Percentiles rank a stretch among this genome's conserved stretches.
phyloP scores from a whole-genome alignment of 2,329 filamentous ascomycete genomes.

The Alternaria postmessia region DNA sequence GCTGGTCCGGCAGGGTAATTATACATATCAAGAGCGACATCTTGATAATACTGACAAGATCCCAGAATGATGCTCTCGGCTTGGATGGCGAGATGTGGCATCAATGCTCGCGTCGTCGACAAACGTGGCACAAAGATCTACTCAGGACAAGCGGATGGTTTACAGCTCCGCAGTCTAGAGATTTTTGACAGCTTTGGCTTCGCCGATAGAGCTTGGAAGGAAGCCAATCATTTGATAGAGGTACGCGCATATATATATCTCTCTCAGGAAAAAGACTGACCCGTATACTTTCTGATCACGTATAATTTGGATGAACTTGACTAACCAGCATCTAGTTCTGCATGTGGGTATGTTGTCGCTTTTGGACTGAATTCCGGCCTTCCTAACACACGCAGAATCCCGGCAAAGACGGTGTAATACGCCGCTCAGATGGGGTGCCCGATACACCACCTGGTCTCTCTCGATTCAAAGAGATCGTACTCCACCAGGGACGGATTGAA shows the following conservation, averaged over 20 bases:
- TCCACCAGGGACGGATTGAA: slow-evolving; percentile 77
- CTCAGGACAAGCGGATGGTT: slow-evolving; percentile 53
- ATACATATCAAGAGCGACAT: neutral
- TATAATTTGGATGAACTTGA: neutral
- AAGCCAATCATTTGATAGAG: slow-evolving; percentile 74
- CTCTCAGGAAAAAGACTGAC: slow-evolving; percentile 39
- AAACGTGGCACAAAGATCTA: slow-evolving; percentile 54
- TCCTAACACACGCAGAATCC: slow-evolving; percentile 61
- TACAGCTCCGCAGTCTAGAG: slow-evolving; percentile 54
- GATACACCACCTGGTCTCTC: slow-evolving; percentile 70
- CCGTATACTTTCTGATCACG: too few species aligned
- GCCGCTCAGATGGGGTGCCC: slow-evolving; percentile 66
- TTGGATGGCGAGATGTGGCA: slow-evolving; percentile 53
- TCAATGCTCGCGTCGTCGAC: slow-evolving; percentile 53
- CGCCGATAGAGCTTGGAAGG: slow-evolving; percentile 69
- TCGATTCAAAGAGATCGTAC: slow-evolving; percentile 69
- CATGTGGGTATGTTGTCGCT: slow-evolving; percentile 46
- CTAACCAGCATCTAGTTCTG: slow-evolving; percentile 38
- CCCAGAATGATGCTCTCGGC: slow-evolving; percentile 50
- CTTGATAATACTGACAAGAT: neutral
- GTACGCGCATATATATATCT: slow-evolving; percentile 58
- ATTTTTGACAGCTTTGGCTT: slow-evolving; percentile 71
- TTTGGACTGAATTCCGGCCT: neutral
- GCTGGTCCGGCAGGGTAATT: slow-evolving; percentile 45
- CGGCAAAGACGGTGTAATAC: slow-evolving; percentile 64